Base-by-base conservation (phyloP, 2,329 filamentous ascomycete genomes). In the Aureobasidium leucospermi region DNA sequence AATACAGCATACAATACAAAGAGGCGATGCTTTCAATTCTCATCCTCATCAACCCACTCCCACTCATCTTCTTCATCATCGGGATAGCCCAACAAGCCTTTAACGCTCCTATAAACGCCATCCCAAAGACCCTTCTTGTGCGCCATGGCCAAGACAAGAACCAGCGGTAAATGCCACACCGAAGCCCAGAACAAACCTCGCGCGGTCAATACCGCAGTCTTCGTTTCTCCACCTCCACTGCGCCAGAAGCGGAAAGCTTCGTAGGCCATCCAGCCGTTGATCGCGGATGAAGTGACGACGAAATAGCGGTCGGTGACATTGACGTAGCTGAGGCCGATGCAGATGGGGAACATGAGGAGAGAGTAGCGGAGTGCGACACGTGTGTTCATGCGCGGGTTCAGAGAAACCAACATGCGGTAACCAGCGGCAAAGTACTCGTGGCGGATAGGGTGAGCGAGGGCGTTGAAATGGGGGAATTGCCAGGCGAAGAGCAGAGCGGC, bases 391-490 rank as follows among this genome's bases (percentile, higher is more conserved):
- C 86, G 85, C 0, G 92, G 90, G 70, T 97, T 93, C 6, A 88
- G 86, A 86, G 92, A 97, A 49, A 83, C 84, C 3, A 97, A 79
- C 94, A 87, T 87, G 61, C 79, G 76, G 68, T 86, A 85, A 1
- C 84, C 84, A 0, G 84, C 84, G 36, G 75, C 73, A 64, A 85
- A 87, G 78, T 99, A 99, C 72, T 99, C 94, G 8, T 95, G 86
- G 19, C 90, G 82, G 62, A 97, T 96, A 4, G 84, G 80, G 83
- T 93, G 95, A 48, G 89, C 92, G 23, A 99, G 80, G 1, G 92
- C 88, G 81, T 96, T 97, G 78, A 99, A 99, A 75, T 99, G 94
- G 3, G 94, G 91, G 70, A 99, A 97, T 71, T 99, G 93, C 94
- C 94, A 99, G 11, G 91, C 88, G 65, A 96, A 96, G 5, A 99